A percentile compares a stretch with the other conserved stretches of the same genome.
These are phyloP conservation scores for Colletotrichum orbiculare DNA, from an alignment of 2,329 filamentous ascomycete species.

Conservation along the genomic window DNA sequence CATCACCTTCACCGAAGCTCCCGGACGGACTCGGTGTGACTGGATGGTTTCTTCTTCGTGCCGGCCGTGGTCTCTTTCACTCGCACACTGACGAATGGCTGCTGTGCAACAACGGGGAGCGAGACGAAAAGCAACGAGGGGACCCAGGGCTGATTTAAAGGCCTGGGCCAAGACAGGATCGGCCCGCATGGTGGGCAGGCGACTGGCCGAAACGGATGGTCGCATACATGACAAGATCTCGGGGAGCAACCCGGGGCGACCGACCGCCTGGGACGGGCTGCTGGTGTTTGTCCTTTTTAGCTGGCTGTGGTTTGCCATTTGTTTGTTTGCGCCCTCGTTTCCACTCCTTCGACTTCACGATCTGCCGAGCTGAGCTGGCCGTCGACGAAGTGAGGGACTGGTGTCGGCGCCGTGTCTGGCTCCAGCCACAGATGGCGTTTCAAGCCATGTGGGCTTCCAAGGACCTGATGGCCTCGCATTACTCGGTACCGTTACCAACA, in stretches of 20 bases:
- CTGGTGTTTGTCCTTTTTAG: neutral
- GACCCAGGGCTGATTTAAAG: constrained; percentile 7
- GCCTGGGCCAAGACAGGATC: constrained; percentile 32
- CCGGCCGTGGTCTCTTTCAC: neutral
- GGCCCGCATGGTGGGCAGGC: constrained; percentile 24
- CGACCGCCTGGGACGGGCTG: constrained; percentile 9
- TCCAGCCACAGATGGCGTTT: too few relatives aligned
- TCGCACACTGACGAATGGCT: constrained; percentile 12
- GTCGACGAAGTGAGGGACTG: too few relatives aligned
- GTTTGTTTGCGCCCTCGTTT: too few relatives aligned
- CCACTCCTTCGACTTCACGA: too few relatives aligned
- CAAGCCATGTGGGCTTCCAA: too few relatives aligned
- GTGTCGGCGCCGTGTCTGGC: too few relatives aligned
- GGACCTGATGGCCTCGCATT: too few relatives aligned
- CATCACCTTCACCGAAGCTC: constrained; percentile 12
- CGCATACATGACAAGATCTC: constrained; percentile 30
- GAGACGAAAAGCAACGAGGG: constrained; percentile 15
- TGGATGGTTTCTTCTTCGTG: constrained; percentile 13
- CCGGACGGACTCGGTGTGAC: constrained; percentile 25
- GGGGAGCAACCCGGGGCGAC: constrained; percentile 11
- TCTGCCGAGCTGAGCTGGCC: too few relatives aligned
- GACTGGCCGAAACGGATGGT: constrained; percentile 5
- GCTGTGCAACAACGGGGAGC: neutral
- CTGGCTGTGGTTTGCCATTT: too few relatives aligned
- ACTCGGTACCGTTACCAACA: too few relatives aligned